Evolutionary conservation across 805 yeast genomes (phyloP).

Genomic region (Candida maris): DNA sequence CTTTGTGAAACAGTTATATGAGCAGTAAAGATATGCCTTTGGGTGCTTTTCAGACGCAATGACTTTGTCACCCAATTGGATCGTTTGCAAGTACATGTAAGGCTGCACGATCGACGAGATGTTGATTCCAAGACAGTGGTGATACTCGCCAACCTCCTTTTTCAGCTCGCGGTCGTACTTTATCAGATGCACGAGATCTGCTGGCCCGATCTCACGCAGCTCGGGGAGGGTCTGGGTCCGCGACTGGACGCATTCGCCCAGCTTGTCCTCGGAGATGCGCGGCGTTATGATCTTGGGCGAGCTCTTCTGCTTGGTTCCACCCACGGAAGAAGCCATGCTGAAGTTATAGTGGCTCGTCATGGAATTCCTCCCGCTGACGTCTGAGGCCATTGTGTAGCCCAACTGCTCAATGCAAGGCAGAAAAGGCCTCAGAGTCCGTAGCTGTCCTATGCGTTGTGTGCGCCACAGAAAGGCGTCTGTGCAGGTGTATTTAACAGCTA

Average conservation of each 20-base stretch:
- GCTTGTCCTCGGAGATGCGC: conserved; percentile 43
- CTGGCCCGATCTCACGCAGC: conserved; percentile 64
- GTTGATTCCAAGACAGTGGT: conserved; percentile 51
- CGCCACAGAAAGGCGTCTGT: background rate
- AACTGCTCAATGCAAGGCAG: too few relatives aligned
- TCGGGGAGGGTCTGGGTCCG: conserved; percentile 41
- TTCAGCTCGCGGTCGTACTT: conserved; percentile 38
- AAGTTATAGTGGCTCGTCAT: conserved; percentile 4
- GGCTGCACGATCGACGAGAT: conserved; percentile 50
- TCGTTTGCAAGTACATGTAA: conserved; percentile 52
- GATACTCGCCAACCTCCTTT: conserved; percentile 53
- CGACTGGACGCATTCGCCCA: conserved; percentile 51
- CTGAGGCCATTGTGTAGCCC: conserved; percentile 4
- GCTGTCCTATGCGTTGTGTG: background rate
- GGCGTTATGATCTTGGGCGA: conserved; percentile 23
- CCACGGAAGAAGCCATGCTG: conserved; percentile 5
- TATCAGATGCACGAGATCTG: conserved; percentile 63
- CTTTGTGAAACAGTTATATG: conserved; percentile 69
- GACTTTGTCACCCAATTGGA: conserved; percentile 33
- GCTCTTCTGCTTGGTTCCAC: conserved; percentile 9
- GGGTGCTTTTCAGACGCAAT: conserved; percentile 29
- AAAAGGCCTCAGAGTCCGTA: too few relatives aligned
- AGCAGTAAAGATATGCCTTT: conserved; percentile 51
- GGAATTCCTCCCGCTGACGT: conserved; percentile 9
- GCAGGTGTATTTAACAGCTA: background rate